Base-by-base conservation (phyloP, 805 yeast genomes). In the Ogataea thermomethanolica region DNA sequence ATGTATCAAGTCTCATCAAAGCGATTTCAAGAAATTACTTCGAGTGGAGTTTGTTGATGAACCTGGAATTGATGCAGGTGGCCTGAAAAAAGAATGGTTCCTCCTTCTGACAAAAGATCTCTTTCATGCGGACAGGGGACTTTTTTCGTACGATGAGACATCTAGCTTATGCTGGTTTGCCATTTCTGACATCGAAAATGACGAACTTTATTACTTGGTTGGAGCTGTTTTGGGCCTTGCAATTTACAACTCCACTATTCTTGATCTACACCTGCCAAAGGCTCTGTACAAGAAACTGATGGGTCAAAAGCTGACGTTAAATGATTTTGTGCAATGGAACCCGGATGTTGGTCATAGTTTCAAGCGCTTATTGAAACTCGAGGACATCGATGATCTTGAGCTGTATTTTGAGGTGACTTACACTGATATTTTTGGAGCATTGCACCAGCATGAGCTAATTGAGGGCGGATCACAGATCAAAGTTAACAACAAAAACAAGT, bases 51-150 rank as follows among this genome's bases (percentile, higher is more conserved):
- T 93, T 59, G 65, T 82, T 4, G 81, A 81, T 44, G 99, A 91
- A 56, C 95, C 90, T 0, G 99, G 98, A 0, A 76, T 91, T 15
- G 99, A 91, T 65, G 97, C 89, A 1, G 98, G 99, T 2, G 99
- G 99, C 0, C 70, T 91, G 43, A 78, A 83, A 53, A 90, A 89
- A 55, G 99, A 91, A 55, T 91, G 99, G 99, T 90, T 93, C 60
- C 67, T 79, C 34, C 62, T 90, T 28, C 65, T 93, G 28, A 79
- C 85, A 1, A 76, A 75, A 43, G 81, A 82, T 20, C 59, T 91
- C 2, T 84, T 90, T 56, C 75, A 74, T 53, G 84, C 89, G 2
- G 66, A 69, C 33, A 75, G 79, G 24, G 88, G 87, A 0, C 69
- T 89, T 59, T 81, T 93, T 45, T 56, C 65, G 7, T 75, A 77